Evolutionary conservation across 345 rosid species (phyloP).

Genomic region (Sisymbrium altissimum): DNA sequence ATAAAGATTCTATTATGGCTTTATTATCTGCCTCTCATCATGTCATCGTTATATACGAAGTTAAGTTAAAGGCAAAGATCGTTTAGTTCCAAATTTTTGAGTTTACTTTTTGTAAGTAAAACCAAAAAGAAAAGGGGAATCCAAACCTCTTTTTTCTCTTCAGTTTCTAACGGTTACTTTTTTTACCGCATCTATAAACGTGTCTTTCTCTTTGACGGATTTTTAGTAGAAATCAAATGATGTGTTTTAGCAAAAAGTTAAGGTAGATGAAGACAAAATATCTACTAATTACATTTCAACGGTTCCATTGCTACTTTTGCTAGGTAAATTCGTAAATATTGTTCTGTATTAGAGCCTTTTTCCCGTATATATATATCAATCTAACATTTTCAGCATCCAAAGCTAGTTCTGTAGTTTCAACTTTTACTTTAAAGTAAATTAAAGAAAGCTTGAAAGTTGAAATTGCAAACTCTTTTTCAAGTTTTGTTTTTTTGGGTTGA

Average conservation of each 20-base stretch:
- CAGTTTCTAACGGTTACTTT: constrained; percentile 20
- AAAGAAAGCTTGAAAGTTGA: not conserved
- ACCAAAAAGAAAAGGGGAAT: not conserved
- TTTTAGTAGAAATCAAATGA: not conserved
- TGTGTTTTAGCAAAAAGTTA: not conserved
- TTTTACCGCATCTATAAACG: not conserved
- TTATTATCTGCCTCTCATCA: not conserved
- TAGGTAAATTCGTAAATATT: not conserved
- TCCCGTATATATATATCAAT: not conserved
- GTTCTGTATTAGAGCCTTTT: not conserved
- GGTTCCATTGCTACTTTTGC: not conserved
- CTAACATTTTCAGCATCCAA: not conserved
- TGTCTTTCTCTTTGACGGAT: not conserved
- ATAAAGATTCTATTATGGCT: not conserved
- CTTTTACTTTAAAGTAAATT: not conserved
- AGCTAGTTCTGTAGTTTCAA: not conserved
- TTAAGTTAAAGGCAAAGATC: not conserved
- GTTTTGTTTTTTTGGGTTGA: not conserved
- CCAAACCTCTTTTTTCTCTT: not conserved
- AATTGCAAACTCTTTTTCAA: not conserved
- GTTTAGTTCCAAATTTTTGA: not conserved
- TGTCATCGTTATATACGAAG: constrained; percentile 6
- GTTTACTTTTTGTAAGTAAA: not conserved
- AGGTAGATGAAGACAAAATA: not conserved
- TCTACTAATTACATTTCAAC: not conserved